Evolutionary conservation across 2,329 filamentous ascomycete genomes (phyloP).

Genomic region (Trichoderma sp.): DNA sequence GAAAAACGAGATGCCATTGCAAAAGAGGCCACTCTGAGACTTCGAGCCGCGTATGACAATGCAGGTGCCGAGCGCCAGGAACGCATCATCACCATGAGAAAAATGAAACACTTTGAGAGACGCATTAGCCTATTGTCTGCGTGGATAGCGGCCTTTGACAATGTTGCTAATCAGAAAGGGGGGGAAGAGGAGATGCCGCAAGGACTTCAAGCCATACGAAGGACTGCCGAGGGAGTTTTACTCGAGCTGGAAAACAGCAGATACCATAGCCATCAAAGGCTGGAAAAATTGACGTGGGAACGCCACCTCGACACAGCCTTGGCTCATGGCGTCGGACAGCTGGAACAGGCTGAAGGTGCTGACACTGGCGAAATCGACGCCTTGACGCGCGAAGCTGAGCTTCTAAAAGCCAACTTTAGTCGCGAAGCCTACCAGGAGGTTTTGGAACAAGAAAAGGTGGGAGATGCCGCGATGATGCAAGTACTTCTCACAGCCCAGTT

Average conservation of each 20-base stretch:
- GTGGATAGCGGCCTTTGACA: constrained; percentile 92
- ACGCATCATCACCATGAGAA: constrained; percentile 76
- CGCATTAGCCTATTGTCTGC: constrained; percentile 83
- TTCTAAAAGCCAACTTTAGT: constrained; percentile 80
- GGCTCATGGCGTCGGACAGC: constrained; percentile 78
- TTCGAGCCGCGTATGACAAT: constrained; percentile 83
- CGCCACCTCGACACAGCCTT: constrained; percentile 83
- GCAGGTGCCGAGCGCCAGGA: constrained; percentile 76
- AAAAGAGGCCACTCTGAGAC: constrained; percentile 75
- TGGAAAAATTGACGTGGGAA: constrained; percentile 84
- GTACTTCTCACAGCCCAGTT: constrained; percentile 87
- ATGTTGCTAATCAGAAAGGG: constrained; percentile 67
- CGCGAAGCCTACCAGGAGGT: constrained; percentile 77
- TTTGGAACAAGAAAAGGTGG: constrained; percentile 79
- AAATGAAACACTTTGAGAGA: constrained; percentile 77
- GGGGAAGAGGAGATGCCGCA: constrained; percentile 59
- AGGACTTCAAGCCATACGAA: constrained; percentile 74
- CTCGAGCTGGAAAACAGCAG: constrained; percentile 82
- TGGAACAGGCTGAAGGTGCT: constrained; percentile 57
- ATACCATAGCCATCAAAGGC: constrained; percentile 83
- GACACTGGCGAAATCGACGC: constrained; percentile 67
- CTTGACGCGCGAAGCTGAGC: constrained; percentile 78
- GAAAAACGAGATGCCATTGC: constrained; percentile 78
- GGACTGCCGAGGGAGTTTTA: constrained; percentile 84
- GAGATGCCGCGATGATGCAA: constrained; percentile 77